Evolutionary conservation across 345 rosid species (phyloP), one percentile per base, ranked within the genome.

Genomic region (Boechera stricta): DNA sequence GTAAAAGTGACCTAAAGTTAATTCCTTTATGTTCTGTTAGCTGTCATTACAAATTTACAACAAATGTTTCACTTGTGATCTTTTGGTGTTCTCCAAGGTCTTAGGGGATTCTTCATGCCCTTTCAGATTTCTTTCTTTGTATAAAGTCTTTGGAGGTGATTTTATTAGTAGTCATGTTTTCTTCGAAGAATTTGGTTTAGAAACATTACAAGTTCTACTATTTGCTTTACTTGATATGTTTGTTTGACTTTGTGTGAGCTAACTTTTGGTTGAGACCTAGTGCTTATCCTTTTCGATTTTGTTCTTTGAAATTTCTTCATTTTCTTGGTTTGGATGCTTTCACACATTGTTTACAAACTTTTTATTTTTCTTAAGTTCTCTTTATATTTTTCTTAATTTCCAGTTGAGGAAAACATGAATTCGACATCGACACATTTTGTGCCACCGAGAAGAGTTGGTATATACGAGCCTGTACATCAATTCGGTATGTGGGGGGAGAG

Each of bases 401-500:
- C 64, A 79, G 82, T 38, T 73, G 54, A 73, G 18, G 69, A 49
- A 79, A 67, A 13, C 35, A 92, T 95, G 99, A 87, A 92, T 84
- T 84, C 94, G 33, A 66, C 95, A 13, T 83, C 96, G 18, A 68
- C 96, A 39, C 97, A 91, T 80, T 95, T 92, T 69, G 89, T 95
- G 55, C 77, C 93, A 58, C 74, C 90, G 42, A 84, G 89, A 80
- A 83, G 93, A 84, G 84, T 91, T 82, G 86, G 82, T 9, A 86
- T 92, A 49, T 89, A 95, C 78, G 96, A 92, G 52, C 84, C 89
- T 53, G 77, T 91, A 51, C 90, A 89, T 83, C 97, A 86, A 54
- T 72, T 92, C 55, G 86, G 92, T 73, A 89, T 91, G 86, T 92
- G 99, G 98, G 95, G 86, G 38, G 98, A 87, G 73, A 85, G 63